phyloP scores from a whole-genome alignment of 2,329 filamentous ascomycete genomes.

The Colletotrichum cuscutae region DNA sequence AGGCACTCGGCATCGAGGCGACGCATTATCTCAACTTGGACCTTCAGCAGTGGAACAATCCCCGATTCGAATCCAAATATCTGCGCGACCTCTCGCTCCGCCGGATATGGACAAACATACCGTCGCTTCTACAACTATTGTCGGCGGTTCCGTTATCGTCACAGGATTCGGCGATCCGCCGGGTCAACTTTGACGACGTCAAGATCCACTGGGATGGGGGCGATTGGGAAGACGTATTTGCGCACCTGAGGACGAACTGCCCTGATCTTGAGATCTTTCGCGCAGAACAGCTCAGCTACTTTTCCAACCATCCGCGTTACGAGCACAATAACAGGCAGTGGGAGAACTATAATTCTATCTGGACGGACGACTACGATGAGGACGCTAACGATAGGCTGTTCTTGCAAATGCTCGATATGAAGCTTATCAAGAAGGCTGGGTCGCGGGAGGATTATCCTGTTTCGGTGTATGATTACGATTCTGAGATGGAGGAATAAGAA shows the following conservation, averaged over 20 bases:
- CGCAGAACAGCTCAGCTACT: slow-evolving; percentile 11
- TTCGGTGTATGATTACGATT: neutral
- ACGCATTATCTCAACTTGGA: slow-evolving; percentile 17
- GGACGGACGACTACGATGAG: neutral
- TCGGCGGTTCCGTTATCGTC: neutral
- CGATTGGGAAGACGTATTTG: slow-evolving; percentile 11
- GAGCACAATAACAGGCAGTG: slow-evolving; percentile 1
- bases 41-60: neutral
- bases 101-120: neutral
- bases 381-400: neutral
- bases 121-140: neutral
- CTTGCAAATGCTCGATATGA: neutral
- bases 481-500: neutral
- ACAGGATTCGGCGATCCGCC: neutral
- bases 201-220: slow-evolving; percentile 14
- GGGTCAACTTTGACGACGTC: neutral
- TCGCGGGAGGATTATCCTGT: neutral
- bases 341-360: neutral
- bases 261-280: slow-evolving; percentile 1
- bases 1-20: slow-evolving; percentile 13
- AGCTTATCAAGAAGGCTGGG: neutral
- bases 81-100: neutral
- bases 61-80: neutral
- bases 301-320: slow-evolving; percentile 2
- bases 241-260: neutral